Evolutionary conservation across 2,329 filamentous ascomycete genomes (phyloP).

Genomic region (Ascochyta clinopodiicola): DNA sequence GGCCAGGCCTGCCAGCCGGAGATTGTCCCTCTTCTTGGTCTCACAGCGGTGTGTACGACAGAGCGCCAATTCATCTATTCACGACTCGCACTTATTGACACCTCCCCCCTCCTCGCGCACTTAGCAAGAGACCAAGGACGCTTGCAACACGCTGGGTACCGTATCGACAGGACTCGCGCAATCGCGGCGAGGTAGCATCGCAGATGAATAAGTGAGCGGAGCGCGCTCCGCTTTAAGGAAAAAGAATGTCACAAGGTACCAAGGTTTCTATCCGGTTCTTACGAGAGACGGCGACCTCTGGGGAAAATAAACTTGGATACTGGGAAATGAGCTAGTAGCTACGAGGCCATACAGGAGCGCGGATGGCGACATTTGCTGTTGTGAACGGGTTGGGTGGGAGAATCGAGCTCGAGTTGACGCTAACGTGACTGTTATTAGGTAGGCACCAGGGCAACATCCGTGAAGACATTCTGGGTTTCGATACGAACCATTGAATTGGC

Average conservation of each 20-base stretch:
- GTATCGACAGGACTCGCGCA: neutral
- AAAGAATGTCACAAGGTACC: conserved; percentile 1
- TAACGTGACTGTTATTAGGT: neutral
- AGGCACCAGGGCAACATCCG: neutral
- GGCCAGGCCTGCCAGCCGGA: neutral
- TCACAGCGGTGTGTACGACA: no score
- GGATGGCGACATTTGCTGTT: neutral
- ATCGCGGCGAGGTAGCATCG: neutral
- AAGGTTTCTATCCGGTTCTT: neutral
- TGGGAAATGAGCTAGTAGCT: neutral
- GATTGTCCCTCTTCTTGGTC: neutral
- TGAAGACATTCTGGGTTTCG: neutral
- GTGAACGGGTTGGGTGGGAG: neutral
- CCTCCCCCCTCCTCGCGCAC: neutral
- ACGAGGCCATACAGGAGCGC: neutral
- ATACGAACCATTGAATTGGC: neutral
- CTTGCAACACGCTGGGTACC: no score
- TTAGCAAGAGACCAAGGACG: neutral
- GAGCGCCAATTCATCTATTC: neutral
- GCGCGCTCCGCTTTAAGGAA: neutral
- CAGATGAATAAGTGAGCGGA: neutral
- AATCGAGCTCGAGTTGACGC: neutral
- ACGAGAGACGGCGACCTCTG: neutral
- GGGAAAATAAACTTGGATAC: neutral
- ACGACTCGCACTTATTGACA: neutral